Conservation (phyloP, 2,329 filamentous ascomycete species). For the Calycina herbarum region DNA sequence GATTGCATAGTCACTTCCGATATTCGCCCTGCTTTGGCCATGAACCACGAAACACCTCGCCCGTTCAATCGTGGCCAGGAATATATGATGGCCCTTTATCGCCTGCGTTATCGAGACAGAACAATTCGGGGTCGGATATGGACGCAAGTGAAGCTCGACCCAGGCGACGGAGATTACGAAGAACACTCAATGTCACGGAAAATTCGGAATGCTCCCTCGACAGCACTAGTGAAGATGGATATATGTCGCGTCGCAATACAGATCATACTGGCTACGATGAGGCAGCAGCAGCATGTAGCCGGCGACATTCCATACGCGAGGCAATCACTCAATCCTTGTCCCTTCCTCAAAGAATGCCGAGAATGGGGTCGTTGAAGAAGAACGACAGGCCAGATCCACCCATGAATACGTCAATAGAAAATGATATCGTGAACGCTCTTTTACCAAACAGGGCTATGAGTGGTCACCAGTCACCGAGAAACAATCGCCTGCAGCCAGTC, state of each 20-base stretch:
- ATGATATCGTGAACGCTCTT: conserved; percentile 1
- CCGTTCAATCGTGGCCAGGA: conserved; percentile 28
- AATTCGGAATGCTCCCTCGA: conserved; percentile 16
- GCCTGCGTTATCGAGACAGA: conserved; percentile 7
- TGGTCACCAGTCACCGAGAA: conserved; percentile 6
- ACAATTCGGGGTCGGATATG: conserved; percentile 14
- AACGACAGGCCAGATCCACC: background rate
- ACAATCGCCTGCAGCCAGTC: conserved; percentile 29
- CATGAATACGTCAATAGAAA: background rate
- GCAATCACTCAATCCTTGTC: background rate
- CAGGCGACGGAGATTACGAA: conserved; percentile 14
- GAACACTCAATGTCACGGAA: conserved; percentile 22
- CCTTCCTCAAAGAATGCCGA: conserved; percentile 1
- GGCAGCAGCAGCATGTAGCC: conserved; percentile 6
- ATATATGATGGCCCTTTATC: conserved; percentile 25
- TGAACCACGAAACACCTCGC: conserved; percentile 35
- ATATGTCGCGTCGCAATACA: conserved; percentile 11
- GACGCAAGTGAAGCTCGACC: conserved; percentile 11
- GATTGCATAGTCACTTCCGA: conserved; percentile 37
- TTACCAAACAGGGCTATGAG: background rate
- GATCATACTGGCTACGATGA: conserved; percentile 8
- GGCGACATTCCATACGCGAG: conserved; percentile 8
- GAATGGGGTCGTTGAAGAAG: background rate
- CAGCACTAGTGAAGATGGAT: conserved; percentile 10
- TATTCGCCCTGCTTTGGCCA: conserved; percentile 38